Percentiles rank a stretch among this genome's conserved stretches.
phyloP scores from a whole-genome alignment of 139 green algal genomes.

The Closterium sp. region DNA sequence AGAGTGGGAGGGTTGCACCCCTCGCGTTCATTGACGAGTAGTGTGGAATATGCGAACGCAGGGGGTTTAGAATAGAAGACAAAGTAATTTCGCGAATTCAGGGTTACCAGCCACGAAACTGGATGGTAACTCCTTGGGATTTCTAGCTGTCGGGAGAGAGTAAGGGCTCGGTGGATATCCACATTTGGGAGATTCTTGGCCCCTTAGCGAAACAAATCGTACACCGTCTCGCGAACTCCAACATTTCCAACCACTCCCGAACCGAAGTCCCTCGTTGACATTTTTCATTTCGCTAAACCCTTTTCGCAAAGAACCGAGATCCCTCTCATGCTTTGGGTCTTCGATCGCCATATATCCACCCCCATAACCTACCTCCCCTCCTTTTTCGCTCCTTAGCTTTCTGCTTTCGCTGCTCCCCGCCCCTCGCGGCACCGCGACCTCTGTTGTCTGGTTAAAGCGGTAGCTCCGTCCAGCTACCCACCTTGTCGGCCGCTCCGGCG shows the following conservation, averaged over 20 bases:
- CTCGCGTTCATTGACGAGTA: too few relatives aligned
- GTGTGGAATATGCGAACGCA: too few relatives aligned
- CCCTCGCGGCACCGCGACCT: neutral
- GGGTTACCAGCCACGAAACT: neutral
- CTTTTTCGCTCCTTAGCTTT: neutral
- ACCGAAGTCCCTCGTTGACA: too few relatives aligned
- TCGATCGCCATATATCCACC: neutral
- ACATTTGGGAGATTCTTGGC: too few relatives aligned
- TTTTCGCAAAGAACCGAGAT: neutral
- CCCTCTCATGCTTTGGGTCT: neutral
- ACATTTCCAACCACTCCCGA: neutral
- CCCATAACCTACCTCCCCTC: neutral
- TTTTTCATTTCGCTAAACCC: neutral
- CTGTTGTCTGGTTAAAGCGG: slow-evolving; percentile 27
- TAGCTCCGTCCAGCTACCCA: slow-evolving; percentile 30
- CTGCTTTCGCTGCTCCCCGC: neutral
- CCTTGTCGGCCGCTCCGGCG: slow-evolving; percentile 14
- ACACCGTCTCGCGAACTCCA: neutral
- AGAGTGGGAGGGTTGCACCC: too few relatives aligned
- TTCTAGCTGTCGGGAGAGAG: neutral
- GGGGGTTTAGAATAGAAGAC: too few relatives aligned
- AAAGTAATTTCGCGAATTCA: too few relatives aligned
- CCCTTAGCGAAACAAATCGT: neutral
- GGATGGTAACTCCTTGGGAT: neutral
- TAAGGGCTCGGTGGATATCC: neutral